A percentile compares a stretch with the other conserved stretches of the same genome.
phyloP scores from a whole-genome alignment of 2,329 filamentous ascomycete species.

The Aspergillus calidoustus region DNA sequence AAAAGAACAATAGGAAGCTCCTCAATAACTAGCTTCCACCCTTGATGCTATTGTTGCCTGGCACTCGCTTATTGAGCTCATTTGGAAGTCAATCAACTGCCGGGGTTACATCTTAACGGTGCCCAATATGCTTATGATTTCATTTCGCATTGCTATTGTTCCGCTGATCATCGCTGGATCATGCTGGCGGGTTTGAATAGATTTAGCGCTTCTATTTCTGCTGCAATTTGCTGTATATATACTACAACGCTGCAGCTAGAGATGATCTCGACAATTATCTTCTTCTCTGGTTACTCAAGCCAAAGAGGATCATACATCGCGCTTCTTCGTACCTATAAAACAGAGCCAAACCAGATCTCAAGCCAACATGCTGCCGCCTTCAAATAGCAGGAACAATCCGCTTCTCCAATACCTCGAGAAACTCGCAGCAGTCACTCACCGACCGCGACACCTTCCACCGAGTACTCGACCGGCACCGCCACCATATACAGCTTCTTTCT shows the following conservation, averaged over 20 bases:
- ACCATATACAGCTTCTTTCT: background rate
- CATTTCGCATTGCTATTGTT: conserved; percentile 12
- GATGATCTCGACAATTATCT: background rate
- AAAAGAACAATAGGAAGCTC: conserved; percentile 27
- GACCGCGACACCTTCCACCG: conserved; percentile 18
- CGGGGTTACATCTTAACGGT: background rate
- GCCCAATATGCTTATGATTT: background rate
- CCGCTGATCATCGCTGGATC: background rate
- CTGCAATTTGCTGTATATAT: background rate
- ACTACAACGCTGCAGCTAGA: background rate
- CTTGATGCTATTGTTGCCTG: conserved; percentile 20
- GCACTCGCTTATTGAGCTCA: conserved; percentile 13
- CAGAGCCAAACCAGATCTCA: background rate
- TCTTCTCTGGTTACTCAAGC: background rate
- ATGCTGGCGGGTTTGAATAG: background rate
- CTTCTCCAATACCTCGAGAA: background rate
- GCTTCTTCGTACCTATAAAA: background rate
- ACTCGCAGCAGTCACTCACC: background rate
- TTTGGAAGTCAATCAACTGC: conserved; percentile 6
- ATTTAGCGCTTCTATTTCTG: background rate
- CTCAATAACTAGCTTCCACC: conserved; percentile 8
- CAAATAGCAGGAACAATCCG: conserved; percentile 24
- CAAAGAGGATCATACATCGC: background rate
- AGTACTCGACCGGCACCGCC: conserved; percentile 11
- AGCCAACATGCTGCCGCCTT: background rate